Base-by-base conservation (phyloP, 1,284 basidiomycete species). In the Tremellales sp. region DNA sequence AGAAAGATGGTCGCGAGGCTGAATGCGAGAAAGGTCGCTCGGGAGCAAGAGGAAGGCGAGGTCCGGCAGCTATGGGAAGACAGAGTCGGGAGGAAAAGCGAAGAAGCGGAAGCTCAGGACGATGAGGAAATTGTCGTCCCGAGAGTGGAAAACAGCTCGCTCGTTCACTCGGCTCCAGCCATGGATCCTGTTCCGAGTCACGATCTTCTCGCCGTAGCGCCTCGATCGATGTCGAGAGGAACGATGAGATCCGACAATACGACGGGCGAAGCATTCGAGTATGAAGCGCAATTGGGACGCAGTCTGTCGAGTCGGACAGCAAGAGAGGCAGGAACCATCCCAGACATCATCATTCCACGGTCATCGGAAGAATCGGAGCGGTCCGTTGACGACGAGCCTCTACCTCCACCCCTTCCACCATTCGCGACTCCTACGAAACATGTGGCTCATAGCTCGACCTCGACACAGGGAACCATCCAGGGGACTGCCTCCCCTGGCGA, bases 1-100 rank as follows among this genome's bases (percentile, higher is more conserved):
- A 51, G 72, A 27, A 54, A 69, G 25, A 74, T 74, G 72, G 69
- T 74, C 21, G 61, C 61, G 37, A 47, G 70, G 8, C 51, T 74
- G 32, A 70, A 61, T 1, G 66, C 67, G 38, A 53, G 72, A 7
- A 53, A 57, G 21, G 67, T 60, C 3, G 63, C 65, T 1, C 56
- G 66, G 27, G 53, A 68, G 32, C 47, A 65, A 44, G 66, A 70
- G 43, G 65, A 69, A 34, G 53, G 48, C 1, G 60, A 69, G 50
- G 67, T 68, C 8, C 48, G 61, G 27, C 31, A 53, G 37, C 39
- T 66, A 8, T 71, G 68, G 68, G 60, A 68, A 39, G 58, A 71
- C 43, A 47, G 64, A 10, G 22, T 40, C 46, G 21, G 52, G 47
- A 28, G 41, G 22, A 35, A 26, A 27, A 29, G 38, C 14, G 43